Base-by-base conservation (phyloP, 495 filamentous ascomycete genomes). In the Friedmanniomyces endolithicus region DNA sequence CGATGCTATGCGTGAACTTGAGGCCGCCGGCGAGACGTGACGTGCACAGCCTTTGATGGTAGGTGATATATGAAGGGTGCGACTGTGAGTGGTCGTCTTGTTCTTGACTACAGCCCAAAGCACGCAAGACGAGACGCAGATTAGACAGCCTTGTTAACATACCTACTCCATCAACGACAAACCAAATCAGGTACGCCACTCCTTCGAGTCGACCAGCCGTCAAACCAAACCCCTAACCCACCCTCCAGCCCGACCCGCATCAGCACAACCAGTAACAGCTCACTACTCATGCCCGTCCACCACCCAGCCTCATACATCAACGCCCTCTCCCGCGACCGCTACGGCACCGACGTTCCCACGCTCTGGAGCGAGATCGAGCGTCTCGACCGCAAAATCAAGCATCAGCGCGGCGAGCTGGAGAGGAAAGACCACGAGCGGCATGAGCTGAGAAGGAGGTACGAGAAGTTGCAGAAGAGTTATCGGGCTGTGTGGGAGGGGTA, bases 311-410 rank as follows among this genome's bases (percentile, higher is more conserved):
- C 11, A 2, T 50, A 17, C 24, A 35, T 50, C 47, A 50, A 50
- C 20, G 11, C 11, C 25, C 23, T 35, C 31, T 6, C 4, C 31
- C 47, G 31, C n/a, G 47, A 31, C n/a, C 23, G 23, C 25, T 53
- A 53, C 40, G 51, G 51, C 51, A 46, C 40, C 37, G 51, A 53
- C 25, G 51, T 53, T 4, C 51, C 51, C 8, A 53, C 51, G 6
- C 40, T 53, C 22, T 22, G 9, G 24, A 12, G 23, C 11, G 40
- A 46, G 24, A 24, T 44, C 20, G 40, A 44, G 23, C 51, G 40
- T 6, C 51, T 53, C 22, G 27, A 46, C 20, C 17, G 51, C 2
- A 25, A 34, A 14, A 34, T 55, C 34, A 33, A 19, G 29, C 41
- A 24, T 16, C 17, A 43, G 9, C 11, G 24, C 25, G 51, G 45